Conservation (phyloP, 768 basidiomycete species). For the Tubosaeta sp. region DNA sequence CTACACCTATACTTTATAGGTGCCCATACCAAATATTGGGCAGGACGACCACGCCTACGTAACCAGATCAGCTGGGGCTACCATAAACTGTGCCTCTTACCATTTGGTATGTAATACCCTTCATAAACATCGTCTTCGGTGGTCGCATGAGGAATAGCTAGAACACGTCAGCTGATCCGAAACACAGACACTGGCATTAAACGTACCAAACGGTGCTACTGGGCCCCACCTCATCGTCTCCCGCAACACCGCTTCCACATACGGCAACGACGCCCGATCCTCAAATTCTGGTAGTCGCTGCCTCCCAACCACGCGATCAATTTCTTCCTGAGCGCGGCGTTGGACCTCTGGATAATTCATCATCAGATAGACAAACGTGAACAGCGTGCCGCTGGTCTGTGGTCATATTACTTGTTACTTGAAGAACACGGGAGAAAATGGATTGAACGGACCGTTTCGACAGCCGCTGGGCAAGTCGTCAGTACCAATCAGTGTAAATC, state of each 20-base stretch:
- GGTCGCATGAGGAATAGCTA: slow-evolving; percentile 41
- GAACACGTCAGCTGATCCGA: neutral
- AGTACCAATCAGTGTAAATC: neutral
- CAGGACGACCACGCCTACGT: slow-evolving; percentile 8
- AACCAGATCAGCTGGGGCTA: neutral
- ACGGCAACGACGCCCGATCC: slow-evolving; percentile 28
- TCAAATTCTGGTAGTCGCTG: slow-evolving; percentile 30
- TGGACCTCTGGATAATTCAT: slow-evolving; percentile 27
- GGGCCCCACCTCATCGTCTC: slow-evolving; percentile 31
- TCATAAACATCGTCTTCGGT: slow-evolving; percentile 33
- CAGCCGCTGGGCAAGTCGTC: slow-evolving; percentile 17
- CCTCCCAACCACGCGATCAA: slow-evolving; percentile 28
- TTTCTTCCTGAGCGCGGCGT: slow-evolving; percentile 28
- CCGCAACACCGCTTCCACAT: slow-evolving; percentile 30
- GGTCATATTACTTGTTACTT: neutral
- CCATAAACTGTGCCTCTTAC: neutral
- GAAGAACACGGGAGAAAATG: neutral
- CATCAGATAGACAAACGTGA: slow-evolving; percentile 29
- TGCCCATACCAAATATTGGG: slow-evolving; percentile 11
- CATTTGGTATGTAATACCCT: slow-evolving; percentile 33
- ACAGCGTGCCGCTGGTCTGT: slow-evolving; percentile 25
- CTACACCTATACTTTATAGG: too few species aligned
- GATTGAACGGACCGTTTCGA: slow-evolving; percentile 28
- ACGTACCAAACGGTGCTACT: slow-evolving; percentile 23
- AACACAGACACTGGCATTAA: neutral